These are phyloP conservation scores for Diplocarpon rosae DNA, from an alignment of 2,329 filamentous ascomycete genomes.

Conservation along the genomic window DNA sequence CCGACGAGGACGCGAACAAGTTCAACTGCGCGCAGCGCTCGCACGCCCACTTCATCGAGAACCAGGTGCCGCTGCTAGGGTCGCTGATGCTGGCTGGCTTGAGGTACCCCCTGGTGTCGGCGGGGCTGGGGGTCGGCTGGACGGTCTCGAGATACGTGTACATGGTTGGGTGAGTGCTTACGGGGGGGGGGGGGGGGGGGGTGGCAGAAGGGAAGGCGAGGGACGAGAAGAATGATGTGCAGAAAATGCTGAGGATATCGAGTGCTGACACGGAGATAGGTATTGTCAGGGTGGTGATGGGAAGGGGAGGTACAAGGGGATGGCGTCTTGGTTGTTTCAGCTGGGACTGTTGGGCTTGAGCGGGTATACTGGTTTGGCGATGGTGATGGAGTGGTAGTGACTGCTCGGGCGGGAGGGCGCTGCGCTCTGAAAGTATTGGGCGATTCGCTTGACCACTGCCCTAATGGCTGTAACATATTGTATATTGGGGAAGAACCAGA, in stretches of 20 bases:
- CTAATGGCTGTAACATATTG: no score
- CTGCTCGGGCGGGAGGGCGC: background rate
- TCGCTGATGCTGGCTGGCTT: constrained; percentile 46
- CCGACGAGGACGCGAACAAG: constrained; percentile 29
- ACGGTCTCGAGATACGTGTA: constrained; percentile 41
- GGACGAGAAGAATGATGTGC: no score
- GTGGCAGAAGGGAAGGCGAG: background rate
- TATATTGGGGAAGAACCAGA: no score
- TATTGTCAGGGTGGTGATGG: constrained; percentile 27
- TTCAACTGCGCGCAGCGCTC: constrained; percentile 59
- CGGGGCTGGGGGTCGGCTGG: constrained; percentile 42
- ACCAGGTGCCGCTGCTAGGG: constrained; percentile 41
- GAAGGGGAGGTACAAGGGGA: constrained; percentile 22
- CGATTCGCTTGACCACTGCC: no score
- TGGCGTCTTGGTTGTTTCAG: constrained; percentile 19
- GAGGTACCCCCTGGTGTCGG: constrained; percentile 39
- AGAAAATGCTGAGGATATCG: no score
- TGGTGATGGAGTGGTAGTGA: constrained; percentile 19
- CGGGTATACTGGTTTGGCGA: constrained; percentile 16
- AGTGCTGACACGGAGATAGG: constrained; percentile 34
- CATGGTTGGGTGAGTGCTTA: constrained; percentile 35
- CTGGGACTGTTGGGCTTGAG: constrained; percentile 19
- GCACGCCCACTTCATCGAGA: constrained; percentile 55
- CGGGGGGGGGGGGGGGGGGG: background rate
- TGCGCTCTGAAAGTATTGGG: background rate